Base-by-base conservation (phyloP, 2,329 filamentous ascomycete species). In the Metarhizium humberi region DNA sequence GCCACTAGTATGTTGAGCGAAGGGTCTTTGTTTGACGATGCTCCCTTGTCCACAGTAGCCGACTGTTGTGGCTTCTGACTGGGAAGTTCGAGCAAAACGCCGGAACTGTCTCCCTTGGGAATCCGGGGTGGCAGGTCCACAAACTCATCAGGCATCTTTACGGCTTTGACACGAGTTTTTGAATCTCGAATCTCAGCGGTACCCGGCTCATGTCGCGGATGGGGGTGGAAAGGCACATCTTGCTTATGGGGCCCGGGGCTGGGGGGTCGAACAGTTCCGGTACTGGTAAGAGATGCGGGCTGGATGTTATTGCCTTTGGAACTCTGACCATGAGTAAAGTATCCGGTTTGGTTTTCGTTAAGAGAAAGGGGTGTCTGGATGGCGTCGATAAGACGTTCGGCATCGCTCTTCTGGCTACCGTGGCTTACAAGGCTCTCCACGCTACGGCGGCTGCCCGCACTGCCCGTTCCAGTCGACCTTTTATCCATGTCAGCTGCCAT, bases 331-430 rank as follows among this genome's bases (percentile, higher is more conserved):
- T 58, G 57, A 0, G 34, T 7, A 2, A 69, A 64, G 10, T 67
- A 66, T 29, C 73, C 72, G 0, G 62, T 54, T 14, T 74, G 73
- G 14, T 60, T 64, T 0, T 70, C 67, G 4, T 73, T 69, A 0
- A 77, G 61, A 2, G 70, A 65, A 2, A 82, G 68, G 0, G 86
- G 80, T 11, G 80, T 83, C 62, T 85, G 80, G 3, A 90, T 87
- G 2, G 86, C 86, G 63, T 88, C 80, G 29, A 90, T 89, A 13
- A 90, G 72, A 32, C 86, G 75, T 57, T 90, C 86, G 0, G 86
- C 84, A 60, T 89, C 84, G 59, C 83, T 82, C 43, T 66, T 71
- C 16, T 72, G 78, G 59, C 83, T 86, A 2, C 60, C 70, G n/a
- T 61, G 66, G 50, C 75, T 79, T 42, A 58, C 68, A 25, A 67